phyloP scores from a whole-genome alignment of 1,139 yeast species.

The Wickerhamomyces sp. region DNA sequence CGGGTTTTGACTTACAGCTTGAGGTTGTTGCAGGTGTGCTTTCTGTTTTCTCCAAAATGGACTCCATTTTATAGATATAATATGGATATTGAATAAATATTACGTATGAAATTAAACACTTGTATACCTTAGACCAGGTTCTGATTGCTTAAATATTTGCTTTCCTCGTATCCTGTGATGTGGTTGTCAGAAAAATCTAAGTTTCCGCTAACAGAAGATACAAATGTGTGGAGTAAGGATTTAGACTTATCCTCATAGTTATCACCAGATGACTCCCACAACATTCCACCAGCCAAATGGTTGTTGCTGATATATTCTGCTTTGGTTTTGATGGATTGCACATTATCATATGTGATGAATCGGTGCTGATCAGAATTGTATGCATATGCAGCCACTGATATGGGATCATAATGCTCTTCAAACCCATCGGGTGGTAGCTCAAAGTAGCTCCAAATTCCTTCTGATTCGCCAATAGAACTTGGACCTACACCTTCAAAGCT shows the following conservation, averaged over 20 bases:
- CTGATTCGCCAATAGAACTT: constrained; percentile 36
- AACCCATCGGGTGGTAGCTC: constrained; percentile 41
- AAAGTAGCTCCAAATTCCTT: constrained; percentile 55
- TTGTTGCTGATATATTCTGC: constrained; percentile 50
- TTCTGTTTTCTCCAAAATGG: constrained; percentile 45
- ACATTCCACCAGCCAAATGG: constrained; percentile 78
- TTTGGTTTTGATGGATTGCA: constrained; percentile 48
- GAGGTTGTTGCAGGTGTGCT: constrained; percentile 90
- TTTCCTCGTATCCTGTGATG: constrained; percentile 7
- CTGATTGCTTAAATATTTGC: constrained; percentile 11
- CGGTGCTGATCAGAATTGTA: constrained; percentile 37
- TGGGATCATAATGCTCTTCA: constrained; percentile 46
- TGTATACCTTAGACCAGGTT: not conserved
- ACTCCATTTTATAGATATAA: constrained; percentile 33
- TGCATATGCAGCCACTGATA: constrained; percentile 55
- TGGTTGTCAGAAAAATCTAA: constrained; percentile 17
- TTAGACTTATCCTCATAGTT: constrained; percentile 25
- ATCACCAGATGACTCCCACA: constrained; percentile 94
- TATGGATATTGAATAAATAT: not conserved
- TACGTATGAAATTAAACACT: not conserved
- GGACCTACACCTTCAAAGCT: constrained; percentile 46
- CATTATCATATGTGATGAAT: constrained; percentile 66
- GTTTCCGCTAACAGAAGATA: constrained; percentile 33
- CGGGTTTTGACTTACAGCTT: constrained; percentile 63
- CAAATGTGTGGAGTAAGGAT: constrained; percentile 37